Conservation (phyloP, 495 filamentous ascomycete genomes). For the Cairneyella variabilis region DNA sequence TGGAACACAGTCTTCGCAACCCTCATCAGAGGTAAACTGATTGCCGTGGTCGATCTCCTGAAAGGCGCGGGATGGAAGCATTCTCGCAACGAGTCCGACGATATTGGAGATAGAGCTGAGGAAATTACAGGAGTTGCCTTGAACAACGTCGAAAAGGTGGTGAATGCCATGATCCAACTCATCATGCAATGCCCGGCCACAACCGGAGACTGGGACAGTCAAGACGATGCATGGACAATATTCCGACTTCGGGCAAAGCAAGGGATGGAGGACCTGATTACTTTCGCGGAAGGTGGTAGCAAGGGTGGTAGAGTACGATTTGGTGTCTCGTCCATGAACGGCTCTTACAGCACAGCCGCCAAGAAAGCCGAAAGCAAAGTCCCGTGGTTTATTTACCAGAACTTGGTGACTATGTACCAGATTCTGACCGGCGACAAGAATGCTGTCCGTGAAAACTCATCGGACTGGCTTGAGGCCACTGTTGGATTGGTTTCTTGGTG, state of each 20-base stretch:
- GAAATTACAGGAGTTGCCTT: slow-evolving; percentile 71
- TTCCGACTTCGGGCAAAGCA: slow-evolving; percentile 68
- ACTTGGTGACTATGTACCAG: slow-evolving; percentile 68
- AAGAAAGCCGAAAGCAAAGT: slow-evolving; percentile 76
- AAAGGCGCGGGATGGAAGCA: slow-evolving; percentile 70
- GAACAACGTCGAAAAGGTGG: slow-evolving; percentile 64
- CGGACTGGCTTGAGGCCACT: slow-evolving; percentile 86
- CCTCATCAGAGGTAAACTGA: slow-evolving; percentile 67
- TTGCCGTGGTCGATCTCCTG: slow-evolving; percentile 57
- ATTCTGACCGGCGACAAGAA: slow-evolving; percentile 66
- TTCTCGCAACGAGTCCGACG: slow-evolving; percentile 55
- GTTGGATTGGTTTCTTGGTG: slow-evolving; percentile 81
- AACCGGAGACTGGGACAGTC: slow-evolving; percentile 70
- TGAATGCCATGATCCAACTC: slow-evolving; percentile 58
- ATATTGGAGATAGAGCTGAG: slow-evolving; percentile 42
- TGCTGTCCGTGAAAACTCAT: slow-evolving; percentile 63
- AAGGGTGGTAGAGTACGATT: slow-evolving; percentile 45
- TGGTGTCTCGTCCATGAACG: slow-evolving; percentile 37
- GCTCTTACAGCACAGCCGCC: slow-evolving; percentile 55
- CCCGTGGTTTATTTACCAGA: slow-evolving; percentile 83
- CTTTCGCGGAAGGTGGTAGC: slow-evolving; percentile 63
- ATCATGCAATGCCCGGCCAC: slow-evolving; percentile 68
- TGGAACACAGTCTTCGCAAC: slow-evolving; percentile 72
- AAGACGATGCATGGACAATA: slow-evolving; percentile 68
- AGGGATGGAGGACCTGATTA: slow-evolving; percentile 61